Evolutionary conservation across 2,329 filamentous ascomycete genomes (phyloP), one percentile per base, ranked within the genome.

Genomic region (Tothia fuscella): DNA sequence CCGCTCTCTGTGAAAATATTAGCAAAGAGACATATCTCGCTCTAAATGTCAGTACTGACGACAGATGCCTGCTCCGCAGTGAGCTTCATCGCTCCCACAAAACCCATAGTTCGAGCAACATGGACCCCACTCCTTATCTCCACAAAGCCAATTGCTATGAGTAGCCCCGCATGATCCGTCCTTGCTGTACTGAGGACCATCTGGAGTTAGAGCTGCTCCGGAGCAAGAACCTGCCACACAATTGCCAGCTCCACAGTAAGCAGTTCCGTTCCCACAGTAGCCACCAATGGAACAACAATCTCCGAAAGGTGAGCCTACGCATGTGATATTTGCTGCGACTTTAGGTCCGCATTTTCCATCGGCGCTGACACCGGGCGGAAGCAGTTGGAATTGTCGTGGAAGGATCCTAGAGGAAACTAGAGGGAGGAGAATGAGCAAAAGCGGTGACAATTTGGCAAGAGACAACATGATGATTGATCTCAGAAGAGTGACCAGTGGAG

Each of bases 171-270:
- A 41, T 14, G 24, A 32, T 13, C 38, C 38, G 26, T 41, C 30
- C 17, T 21, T 41, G 4, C 16, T 34, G 13, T 36, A 36, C 6
- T 32, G 5, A 14, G 26, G 19, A 12, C 13, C n/a, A 10, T n/a
- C 12, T n/a, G 19, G n/a, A 21, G 13, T 2, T n/a, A 25, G n/a
- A 21, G 13, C 2, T 4, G 26, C 25, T 19, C 20, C n/a, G 12
- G 17, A 13, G 13, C 30, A 26, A 7, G 20, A 21, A 9, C 38
- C 38, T n/a, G n/a, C 17, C 29, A 32, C 16, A 13, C 38, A 41
- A 7, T 16, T 4, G n/a, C 38, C 38, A n/a, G 26, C 38, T n/a
- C 38, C 38, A n/a, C 38, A 41, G 30, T 41, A 40, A 20, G 9
- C 19, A 22, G 17, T 19, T 10, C 35, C 35, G 14, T 19, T 38